Percentiles rank a stretch among this genome's conserved stretches.
These are phyloP conservation scores for Bipolaris bicolor DNA, from an alignment of 2,329 filamentous ascomycete genomes.

Conservation along the genomic window DNA sequence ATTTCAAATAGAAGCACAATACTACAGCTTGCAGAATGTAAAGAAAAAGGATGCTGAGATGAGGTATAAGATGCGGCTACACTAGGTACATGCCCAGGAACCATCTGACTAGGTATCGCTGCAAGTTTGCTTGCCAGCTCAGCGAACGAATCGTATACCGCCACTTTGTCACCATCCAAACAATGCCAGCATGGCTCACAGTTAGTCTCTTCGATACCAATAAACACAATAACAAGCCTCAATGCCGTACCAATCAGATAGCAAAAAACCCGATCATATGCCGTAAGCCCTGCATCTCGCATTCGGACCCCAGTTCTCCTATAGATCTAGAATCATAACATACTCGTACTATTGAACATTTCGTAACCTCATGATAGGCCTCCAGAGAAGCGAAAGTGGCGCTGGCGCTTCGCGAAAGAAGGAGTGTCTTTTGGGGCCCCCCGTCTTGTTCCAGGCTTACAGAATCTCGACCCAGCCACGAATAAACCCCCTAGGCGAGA, in stretches of 20 bases:
- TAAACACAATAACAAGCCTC: background rate
- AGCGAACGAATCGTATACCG: background rate
- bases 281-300: background rate
- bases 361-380: background rate
- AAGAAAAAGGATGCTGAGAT: background rate
- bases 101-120: background rate
- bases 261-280: background rate
- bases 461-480: too few relatives aligned
- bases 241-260: background rate
- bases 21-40: background rate
- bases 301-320: background rate
- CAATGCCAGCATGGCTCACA: too few relatives aligned
- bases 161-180: background rate
- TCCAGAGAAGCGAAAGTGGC: too few relatives aligned
- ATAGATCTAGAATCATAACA: background rate
- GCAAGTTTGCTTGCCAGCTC: background rate
- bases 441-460: too few relatives aligned
- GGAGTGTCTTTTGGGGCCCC: too few relatives aligned
- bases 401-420: too few relatives aligned
- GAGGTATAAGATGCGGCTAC: background rate
- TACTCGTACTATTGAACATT: background rate
- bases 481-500: too few relatives aligned
- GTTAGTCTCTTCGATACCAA: background rate
- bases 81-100: background rate
- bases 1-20: background rate